Evolutionary conservation across 331 rosid genomes (phyloP), one percentile per base, ranked within the genome.

Genomic region (Telfairia occidentalis): DNA sequence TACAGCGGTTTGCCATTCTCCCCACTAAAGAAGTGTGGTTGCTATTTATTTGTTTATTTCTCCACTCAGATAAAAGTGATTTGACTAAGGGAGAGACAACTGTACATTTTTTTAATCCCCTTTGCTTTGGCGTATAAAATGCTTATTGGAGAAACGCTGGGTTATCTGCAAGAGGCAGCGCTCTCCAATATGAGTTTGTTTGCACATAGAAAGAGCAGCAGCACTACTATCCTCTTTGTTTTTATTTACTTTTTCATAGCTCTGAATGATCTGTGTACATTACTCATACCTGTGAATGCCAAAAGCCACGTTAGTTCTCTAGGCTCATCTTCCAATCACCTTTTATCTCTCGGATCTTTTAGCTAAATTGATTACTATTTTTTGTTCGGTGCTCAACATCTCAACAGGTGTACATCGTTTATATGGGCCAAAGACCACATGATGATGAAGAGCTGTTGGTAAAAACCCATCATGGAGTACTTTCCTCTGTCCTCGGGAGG

Each of bases 401-500:
- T 26, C 64, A 26, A 57, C 64, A 57, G 64, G 64, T 57, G 64
- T 57, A 57, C 64, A 10, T 57, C 2, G 64, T 57, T 57, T 57
- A 57, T 57, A 26, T 57, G 64, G 64, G 64, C 64, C 11, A 57
- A 13, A 57, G 7, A 57, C 64, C 64, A 57, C 35, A 57, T 57
- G 64, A 57, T 21, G 26, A 57, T 57, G 64, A 57, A 57, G 64
- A 57, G n/a, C 34, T 57, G 64, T 28, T 57, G 35, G 64, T 57
- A 57, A 57, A 57, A 35, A 12, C 64, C 35, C 64, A 57, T 57
- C 64, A 57, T 57, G 64, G 64, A 57, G 35, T 57, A 10, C 64
- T 57, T 57, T 35, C 64, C 35, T 57, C 64, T 26, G 64, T 57
- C 64, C 64, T 57, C 4, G 64, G 64, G 64, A 57, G 64, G 64